Base-by-base conservation (phyloP, 1,284 basidiomycete species). In the Trichosporon sp. region DNA sequence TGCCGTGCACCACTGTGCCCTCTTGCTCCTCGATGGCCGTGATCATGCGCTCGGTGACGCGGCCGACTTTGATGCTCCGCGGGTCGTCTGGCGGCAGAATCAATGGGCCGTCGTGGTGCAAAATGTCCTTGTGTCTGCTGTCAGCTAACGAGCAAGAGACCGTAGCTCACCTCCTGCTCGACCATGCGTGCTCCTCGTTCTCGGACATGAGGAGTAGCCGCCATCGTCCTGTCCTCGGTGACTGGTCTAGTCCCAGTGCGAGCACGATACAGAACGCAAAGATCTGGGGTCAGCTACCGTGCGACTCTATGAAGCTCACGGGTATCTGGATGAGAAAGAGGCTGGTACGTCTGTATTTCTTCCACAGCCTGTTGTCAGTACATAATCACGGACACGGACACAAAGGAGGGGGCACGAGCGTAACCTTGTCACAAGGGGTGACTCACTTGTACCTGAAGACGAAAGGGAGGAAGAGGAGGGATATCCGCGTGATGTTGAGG, bases 161-260 rank as follows among this genome's bases (percentile, higher is more conserved):
- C 23, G 46, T 4, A 52, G 49, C 80, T 62, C 64, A 82, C 80
- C 82, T 80, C 37, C 80, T 69, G 25, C 80, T 74, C 2, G 81
- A 79, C 83, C 83, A 84, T 29, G 81, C 78, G 63, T 82, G 72
- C 71, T 84, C 83, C 65, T 85, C 83, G 40, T 74, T 62, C 65
- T 83, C 82, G 3, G 76, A 78, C 82, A 85, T 84, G 56, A 85
- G 70, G 21, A 85, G 68, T 31, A 85, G 68, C n/a, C 83, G 70
- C 83, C 83, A 85, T 61, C 83, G 69, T 4, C 79, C 74, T 0
- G 83, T 83, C 14, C 75, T 67, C 4, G 81, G 81, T 56, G 76
- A 75, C 71, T 84, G 83, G 63, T 84, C 81, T 11, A 84, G 71
- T 0, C 83, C 83, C 25, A 84, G 72, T 0, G 82, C 83, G 19